Base-by-base conservation (phyloP, 495 filamentous ascomycete species). In the Tuber umbilicatum region DNA sequence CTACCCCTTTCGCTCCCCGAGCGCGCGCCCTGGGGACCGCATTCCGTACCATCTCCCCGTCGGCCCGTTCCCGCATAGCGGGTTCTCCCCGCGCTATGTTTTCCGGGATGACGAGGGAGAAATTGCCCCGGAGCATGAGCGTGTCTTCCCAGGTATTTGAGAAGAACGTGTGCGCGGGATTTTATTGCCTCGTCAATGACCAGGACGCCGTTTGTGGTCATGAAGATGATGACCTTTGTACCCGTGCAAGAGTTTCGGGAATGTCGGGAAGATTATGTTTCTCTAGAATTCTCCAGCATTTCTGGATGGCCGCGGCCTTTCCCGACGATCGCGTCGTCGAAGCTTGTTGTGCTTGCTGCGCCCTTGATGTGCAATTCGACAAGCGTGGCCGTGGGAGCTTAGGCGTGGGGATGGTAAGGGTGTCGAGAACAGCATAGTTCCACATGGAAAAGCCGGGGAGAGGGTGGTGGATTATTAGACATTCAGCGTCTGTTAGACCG, bases 261-360 rank as follows among this genome's bases (percentile, higher is more conserved):
- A 89, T 69, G 88, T 85, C 71, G 76, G 75, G 0, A 90, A 87
- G 12, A 89, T 84, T 69, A 84, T 84, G 79, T 89, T 89, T 55
- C 88, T 83, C 73, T 86, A 82, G 5, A 90, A 83, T 64, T 89
- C 87, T 2, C 81, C 67, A 38, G 64, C 17, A 9, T 40, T 80
- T 5, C 87, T 84, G 72, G n/a, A n/a, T 90, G 84, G 14, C 89
- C 89, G 71, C 86, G 87, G 43, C 89, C 89, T 80, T 89, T 89
- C 74, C 86, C 86, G 55, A 82, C 76, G 68, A 87, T 85, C 45
- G 87, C 78, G 76, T 88, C 86, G 78, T 81, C 80, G 71, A 80
- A 81, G 21, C 71, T 68, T 17, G 82, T 83, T 1, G 78, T 84
- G 42, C 82, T 81, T 50, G 47, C 47, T 50, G 47, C 47, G 47